Evolutionary conservation across 495 filamentous ascomycete species (phyloP).

Genomic region (Tetracladium setigerum): DNA sequence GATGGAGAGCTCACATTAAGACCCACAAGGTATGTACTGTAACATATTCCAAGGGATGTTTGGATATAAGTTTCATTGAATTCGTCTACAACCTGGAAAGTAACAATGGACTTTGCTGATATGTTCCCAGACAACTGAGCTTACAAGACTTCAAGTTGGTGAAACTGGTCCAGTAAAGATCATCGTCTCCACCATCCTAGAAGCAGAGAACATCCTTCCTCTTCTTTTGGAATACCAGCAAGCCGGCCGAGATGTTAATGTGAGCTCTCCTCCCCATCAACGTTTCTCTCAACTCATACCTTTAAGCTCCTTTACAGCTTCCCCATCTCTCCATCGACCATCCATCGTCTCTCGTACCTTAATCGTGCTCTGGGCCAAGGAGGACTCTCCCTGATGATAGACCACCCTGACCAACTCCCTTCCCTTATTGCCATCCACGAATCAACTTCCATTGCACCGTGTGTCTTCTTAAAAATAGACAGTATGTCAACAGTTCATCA

Average conservation of each 20-base stretch:
- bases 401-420: constrained; percentile 57
- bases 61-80: neutral
- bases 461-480: constrained; percentile 72
- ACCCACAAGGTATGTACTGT: constrained; percentile 63
- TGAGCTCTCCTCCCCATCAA: constrained; percentile 25
- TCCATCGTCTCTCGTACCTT: constrained; percentile 48
- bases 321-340: constrained; percentile 56
- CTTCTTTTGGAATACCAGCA: constrained; percentile 50
- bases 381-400: constrained; percentile 61
- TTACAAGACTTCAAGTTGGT: constrained; percentile 69
- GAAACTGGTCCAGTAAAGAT: constrained; percentile 49
- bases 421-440: constrained; percentile 31
- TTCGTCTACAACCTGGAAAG: neutral
- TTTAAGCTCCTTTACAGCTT: constrained; percentile 67
- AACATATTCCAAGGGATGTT: neutral
- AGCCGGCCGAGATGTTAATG: constrained; percentile 46
- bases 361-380: constrained; percentile 39
- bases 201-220: constrained; percentile 62
- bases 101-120: constrained; percentile 9
- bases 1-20: constrained; percentile 78
- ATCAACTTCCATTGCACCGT: constrained; percentile 33
- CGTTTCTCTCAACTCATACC: constrained; percentile 1
- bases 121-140: constrained; percentile 52
- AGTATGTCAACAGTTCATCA: constrained; percentile 10
- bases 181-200: constrained; percentile 70